These are phyloP conservation scores for Erysimum cheiri DNA, from an alignment of 441 rosid genomes.

Conservation along the genomic window DNA sequence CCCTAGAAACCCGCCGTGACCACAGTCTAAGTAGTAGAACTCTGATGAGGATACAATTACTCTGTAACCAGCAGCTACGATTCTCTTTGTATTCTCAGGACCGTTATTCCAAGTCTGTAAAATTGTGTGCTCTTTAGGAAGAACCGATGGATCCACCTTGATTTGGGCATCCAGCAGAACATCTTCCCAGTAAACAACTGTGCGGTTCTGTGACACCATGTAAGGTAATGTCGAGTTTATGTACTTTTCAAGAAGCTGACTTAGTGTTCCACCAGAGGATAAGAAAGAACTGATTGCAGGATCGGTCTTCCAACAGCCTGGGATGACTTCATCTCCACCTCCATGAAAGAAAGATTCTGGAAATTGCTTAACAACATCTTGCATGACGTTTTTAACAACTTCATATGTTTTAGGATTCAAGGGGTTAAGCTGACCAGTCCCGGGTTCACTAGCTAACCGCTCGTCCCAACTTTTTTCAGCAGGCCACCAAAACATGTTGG, in stretches of 20 bases:
- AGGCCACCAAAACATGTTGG: constrained; percentile 89
- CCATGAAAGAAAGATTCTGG: constrained; percentile 79
- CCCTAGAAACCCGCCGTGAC: constrained; percentile 76
- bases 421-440: constrained; percentile 88
- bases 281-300: constrained; percentile 62
- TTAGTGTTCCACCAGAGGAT: constrained; percentile 62
- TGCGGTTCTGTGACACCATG: constrained; percentile 67
- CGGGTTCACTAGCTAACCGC: constrained; percentile 82
- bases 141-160: constrained; percentile 54
- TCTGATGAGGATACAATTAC: constrained; percentile 80
- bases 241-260: constrained; percentile 68
- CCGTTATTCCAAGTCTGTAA: constrained; percentile 89
- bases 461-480: constrained; percentile 64
- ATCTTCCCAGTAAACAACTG: constrained; percentile 83
- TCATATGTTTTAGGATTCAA: constrained; percentile 69
- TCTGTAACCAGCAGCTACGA: constrained; percentile 68
- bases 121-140: constrained; percentile 64
- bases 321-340: constrained; percentile 75
- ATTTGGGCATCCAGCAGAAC: constrained; percentile 55
- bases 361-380: constrained; percentile 54
- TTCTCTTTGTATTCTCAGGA: constrained; percentile 62
- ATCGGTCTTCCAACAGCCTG: constrained; percentile 82
- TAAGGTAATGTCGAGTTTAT: constrained; percentile 61
- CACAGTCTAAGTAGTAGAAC: constrained; percentile 84
- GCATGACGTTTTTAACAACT: constrained; percentile 64